phyloP scores from a whole-genome alignment of 2,329 filamentous ascomycete genomes.

The Ceratocystis smalleyi region DNA sequence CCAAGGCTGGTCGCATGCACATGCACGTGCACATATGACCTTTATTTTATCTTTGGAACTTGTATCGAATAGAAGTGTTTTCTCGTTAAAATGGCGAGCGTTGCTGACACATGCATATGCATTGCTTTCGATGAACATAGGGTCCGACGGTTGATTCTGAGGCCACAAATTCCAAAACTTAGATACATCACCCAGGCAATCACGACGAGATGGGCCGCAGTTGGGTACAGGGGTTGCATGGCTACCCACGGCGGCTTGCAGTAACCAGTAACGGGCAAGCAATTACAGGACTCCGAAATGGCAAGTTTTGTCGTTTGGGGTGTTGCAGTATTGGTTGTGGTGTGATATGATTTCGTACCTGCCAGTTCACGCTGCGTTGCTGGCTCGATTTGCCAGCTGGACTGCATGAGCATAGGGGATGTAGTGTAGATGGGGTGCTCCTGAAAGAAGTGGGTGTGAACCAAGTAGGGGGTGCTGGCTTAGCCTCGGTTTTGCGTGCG shows the following conservation, averaged over 20 bases:
- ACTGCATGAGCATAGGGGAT: background rate
- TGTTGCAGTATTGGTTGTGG: background rate
- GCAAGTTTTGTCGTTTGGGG: background rate
- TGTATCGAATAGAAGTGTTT: background rate
- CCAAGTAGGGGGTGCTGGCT: background rate
- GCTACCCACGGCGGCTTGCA: background rate
- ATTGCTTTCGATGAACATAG: background rate
- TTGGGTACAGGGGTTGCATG: background rate
- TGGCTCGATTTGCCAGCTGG: background rate
- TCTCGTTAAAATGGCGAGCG: background rate
- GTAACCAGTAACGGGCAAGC: background rate
- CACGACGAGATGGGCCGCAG: background rate
- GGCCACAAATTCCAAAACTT: background rate
- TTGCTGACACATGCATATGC: background rate
- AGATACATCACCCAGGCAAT: background rate
- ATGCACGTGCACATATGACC: background rate
- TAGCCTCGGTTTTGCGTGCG: too few species aligned
- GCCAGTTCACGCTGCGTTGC: background rate
- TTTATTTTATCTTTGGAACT: background rate
- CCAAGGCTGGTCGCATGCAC: background rate
- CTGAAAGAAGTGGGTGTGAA: background rate
- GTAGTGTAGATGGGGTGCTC: background rate
- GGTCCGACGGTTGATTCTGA: background rate
- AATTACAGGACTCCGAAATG: background rate
- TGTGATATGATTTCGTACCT: background rate